phyloP scores from a whole-genome alignment of 78 protist genomes.

The Dictyostelium firmibasis region DNA sequence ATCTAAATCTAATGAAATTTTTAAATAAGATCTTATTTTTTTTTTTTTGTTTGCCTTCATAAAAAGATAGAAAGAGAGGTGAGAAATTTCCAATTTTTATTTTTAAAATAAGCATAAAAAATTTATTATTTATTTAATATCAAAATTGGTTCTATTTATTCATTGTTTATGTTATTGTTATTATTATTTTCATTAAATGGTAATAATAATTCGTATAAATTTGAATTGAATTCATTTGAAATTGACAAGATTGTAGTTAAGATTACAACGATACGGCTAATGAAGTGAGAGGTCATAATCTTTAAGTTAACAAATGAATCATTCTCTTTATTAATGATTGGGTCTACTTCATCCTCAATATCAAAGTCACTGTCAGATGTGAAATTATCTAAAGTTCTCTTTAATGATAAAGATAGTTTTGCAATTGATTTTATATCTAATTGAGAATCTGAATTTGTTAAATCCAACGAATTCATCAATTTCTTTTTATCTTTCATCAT shows the following conservation, averaged over 20 bases:
- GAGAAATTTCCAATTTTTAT: too few species aligned
- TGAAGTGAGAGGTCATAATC: slow-evolving; percentile 11
- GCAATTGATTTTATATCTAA: slow-evolving; percentile 1
- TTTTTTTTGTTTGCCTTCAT: too few species aligned
- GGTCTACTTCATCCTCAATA: background rate
- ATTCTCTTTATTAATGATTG: background rate
- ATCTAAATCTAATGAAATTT: too few species aligned
- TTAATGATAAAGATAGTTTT: background rate
- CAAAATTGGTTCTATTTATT: too few species aligned
- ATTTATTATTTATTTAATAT: too few species aligned
- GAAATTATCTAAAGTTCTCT: background rate
- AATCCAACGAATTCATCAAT: background rate
- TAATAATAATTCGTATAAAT: background rate
- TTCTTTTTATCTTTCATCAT: background rate
- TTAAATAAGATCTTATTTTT: too few species aligned
- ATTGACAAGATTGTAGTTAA: background rate
- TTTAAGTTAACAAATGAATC: background rate
- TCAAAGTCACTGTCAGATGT: background rate
- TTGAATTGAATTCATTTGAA: slow-evolving; percentile 5
- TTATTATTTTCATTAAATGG: background rate
- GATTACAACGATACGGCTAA: background rate
- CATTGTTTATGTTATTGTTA: background rate
- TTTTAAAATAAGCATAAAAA: too few species aligned
- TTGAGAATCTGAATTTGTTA: background rate
- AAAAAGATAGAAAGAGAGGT: background rate